Evolutionary conservation across 768 basidiomycete species (phyloP), one percentile per base, ranked within the genome.

Genomic region (Boletus rex-veris): DNA sequence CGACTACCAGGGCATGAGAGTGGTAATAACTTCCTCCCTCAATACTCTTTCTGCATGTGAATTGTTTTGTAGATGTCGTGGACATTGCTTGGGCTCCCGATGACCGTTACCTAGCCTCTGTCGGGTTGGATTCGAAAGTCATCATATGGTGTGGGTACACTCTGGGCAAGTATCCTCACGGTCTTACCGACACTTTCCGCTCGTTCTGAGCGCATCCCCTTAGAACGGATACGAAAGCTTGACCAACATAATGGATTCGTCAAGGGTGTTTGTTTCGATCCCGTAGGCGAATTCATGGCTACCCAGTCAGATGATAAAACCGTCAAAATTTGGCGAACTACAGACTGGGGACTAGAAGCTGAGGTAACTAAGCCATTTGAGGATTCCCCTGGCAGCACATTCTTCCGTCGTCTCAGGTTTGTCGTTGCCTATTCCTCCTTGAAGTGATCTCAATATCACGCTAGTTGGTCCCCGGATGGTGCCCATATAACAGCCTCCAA

Each of bases 211-310:
- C 18, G 9, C 11, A 18, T 38, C 12, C 0, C 6, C 8, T 0
- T 65, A 97, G 95, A 95, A 61, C 86, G 89, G 12, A 68, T 98
- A 52, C 78, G 81, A 37, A 91, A 87, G 69, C 80, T 99, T 7
- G 90, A 91, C 54, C 83, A 83, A 53, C 97, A 98, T 65, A 86
- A 92, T 64, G 96, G 94, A 3, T 98, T 98, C 70, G 95, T 99
- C 63, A 98, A 99, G 72, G 97, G 97, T 54, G 92, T 99, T 46
- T 95, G 92, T 66, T 99, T 96, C 86, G 97, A 99, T 73, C 97
- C 97, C 4, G 96, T 95, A 3, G 97, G 97, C 43, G 90, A 98
- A 72, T 98, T 87, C 66, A 83, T 99, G 57, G 96, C 97, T n/a
- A 98, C 96, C 39, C 85, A 96, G 73, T 95, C 94, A 24, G 96